Evolutionary conservation across 179 eudicot genomes (phyloP).

Genomic region (Camellia oleifera): DNA sequence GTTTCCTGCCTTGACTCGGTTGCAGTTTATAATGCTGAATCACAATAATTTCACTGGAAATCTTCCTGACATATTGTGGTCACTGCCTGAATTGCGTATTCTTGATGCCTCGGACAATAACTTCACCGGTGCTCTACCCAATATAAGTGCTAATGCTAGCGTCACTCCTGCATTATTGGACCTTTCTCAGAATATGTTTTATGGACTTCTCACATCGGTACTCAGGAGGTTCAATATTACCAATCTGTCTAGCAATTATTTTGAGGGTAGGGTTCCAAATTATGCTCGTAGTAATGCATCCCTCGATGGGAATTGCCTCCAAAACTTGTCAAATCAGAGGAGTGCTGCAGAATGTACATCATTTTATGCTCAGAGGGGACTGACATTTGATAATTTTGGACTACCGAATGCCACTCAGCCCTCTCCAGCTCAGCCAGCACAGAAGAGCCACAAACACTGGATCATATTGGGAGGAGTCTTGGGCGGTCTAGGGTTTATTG

Average conservation of each 20-base stretch:
- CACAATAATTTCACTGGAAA: slow-evolving; percentile 56
- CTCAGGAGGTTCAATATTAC: slow-evolving; percentile 50
- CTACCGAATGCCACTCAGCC: slow-evolving; percentile 34
- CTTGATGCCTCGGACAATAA: slow-evolving; percentile 63
- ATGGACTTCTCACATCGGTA: slow-evolving; percentile 53
- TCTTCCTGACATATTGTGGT: slow-evolving; percentile 52
- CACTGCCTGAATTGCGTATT: slow-evolving; percentile 33
- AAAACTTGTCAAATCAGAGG: slow-evolving; percentile 50
- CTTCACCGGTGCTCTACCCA: slow-evolving; percentile 65
- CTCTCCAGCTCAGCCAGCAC: slow-evolving; percentile 15
- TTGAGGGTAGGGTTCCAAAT: slow-evolving; percentile 58
- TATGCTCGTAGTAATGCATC: slow-evolving; percentile 36
- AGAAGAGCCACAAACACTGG: slow-evolving; percentile 20
- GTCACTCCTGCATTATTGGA: slow-evolving; percentile 46
- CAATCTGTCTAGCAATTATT: slow-evolving; percentile 68
- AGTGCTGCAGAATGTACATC: slow-evolving; percentile 46
- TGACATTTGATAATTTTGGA: slow-evolving; percentile 74
- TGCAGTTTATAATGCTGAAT: slow-evolving; percentile 42
- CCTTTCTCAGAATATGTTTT: slow-evolving; percentile 65
- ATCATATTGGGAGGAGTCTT: slow-evolving; percentile 62
- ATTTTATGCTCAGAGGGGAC: slow-evolving; percentile 57
- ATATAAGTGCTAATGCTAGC: slow-evolving; percentile 33
- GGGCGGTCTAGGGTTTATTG: slow-evolving; percentile 64
- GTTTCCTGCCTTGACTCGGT: slow-evolving; percentile 48
- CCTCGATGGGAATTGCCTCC: slow-evolving; percentile 64